Conservation (phyloP, 73 alveolate genomes). For the Paramecium tetraurelia region DNA sequence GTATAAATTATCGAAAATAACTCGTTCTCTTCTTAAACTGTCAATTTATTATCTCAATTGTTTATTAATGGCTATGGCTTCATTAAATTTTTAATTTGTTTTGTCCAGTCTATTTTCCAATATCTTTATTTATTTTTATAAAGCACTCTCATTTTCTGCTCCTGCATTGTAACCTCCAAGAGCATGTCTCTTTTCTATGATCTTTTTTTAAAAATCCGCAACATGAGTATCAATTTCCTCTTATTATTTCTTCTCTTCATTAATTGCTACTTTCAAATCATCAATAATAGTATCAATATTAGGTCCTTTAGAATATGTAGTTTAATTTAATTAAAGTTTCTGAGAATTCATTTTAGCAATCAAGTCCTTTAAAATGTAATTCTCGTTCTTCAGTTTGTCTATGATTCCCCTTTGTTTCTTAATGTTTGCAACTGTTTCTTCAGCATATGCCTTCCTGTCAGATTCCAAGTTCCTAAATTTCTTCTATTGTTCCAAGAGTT, state of each 20-base stretch:
- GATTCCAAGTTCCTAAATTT: conserved; percentile 61
- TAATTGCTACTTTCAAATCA: conserved; percentile 68
- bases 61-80: conserved; percentile 94
- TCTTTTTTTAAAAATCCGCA: conserved; percentile 73
- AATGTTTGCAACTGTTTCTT: conserved; percentile 77
- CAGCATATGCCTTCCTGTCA: conserved; percentile 77
- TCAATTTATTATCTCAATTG: conserved; percentile 89
- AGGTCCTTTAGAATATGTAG: conserved; percentile 57
- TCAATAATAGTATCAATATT: conserved; percentile 51
- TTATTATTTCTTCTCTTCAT: conserved; percentile 67
- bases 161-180: conserved; percentile 92
- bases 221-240: conserved; percentile 81
- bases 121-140: conserved; percentile 74
- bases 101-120: conserved; percentile 95
- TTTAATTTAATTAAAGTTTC: neutral
- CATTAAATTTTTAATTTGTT: conserved; percentile 93
- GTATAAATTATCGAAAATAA: conserved; percentile 92
- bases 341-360: conserved; percentile 63
- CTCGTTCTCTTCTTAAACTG: conserved; percentile 94
- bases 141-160: conserved; percentile 79
- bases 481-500: neutral
- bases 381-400: conserved; percentile 76
- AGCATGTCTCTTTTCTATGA: conserved; percentile 76
- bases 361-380: conserved; percentile 63
- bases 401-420: conserved; percentile 76